Conservation (phyloP, 805 yeast genomes). For the Candida railenensis region DNA sequence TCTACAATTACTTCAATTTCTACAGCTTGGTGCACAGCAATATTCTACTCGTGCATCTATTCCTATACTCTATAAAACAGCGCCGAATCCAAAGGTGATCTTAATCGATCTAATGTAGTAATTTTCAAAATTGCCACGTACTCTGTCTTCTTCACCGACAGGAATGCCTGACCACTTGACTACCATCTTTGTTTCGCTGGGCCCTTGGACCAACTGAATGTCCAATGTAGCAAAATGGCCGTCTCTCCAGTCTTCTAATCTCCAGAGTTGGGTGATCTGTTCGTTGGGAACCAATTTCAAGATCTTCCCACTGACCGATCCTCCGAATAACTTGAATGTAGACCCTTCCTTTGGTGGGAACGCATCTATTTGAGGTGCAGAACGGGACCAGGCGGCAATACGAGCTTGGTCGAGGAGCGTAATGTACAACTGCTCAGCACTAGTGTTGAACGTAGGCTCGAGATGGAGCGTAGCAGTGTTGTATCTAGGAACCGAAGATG, state of each 20-base stretch:
- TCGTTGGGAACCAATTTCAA: constrained; percentile 56
- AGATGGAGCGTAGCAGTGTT: constrained; percentile 80
- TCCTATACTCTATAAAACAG: constrained; percentile 61
- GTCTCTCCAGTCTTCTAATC: constrained; percentile 84
- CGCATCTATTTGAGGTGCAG: constrained; percentile 56
- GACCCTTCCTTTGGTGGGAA: constrained; percentile 55
- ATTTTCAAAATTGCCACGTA: constrained; percentile 79
- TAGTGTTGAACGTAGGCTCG: constrained; percentile 78
- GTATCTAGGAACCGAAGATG: constrained; percentile 51
- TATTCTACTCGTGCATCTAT: not conserved
- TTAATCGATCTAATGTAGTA: constrained; percentile 89
- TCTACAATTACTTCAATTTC: too few species aligned
- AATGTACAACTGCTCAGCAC: constrained; percentile 80
- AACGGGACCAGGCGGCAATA: constrained; percentile 89
- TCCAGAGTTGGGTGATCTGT: constrained; percentile 75
- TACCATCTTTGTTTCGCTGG: constrained; percentile 78
- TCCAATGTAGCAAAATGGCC: constrained; percentile 74
- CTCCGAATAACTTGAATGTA: constrained; percentile 75
- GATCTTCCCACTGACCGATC: constrained; percentile 76
- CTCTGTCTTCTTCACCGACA: constrained; percentile 90
- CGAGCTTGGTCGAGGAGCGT: constrained; percentile 76
- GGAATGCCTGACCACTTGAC: constrained; percentile 88
- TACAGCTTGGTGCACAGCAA: not conserved
- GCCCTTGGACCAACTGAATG: constrained; percentile 70
- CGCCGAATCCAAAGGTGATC: constrained; percentile 91